Evolutionary conservation across 2,329 filamentous ascomycete species (phyloP).

Genomic region (Aureobasidium pullulans): DNA sequence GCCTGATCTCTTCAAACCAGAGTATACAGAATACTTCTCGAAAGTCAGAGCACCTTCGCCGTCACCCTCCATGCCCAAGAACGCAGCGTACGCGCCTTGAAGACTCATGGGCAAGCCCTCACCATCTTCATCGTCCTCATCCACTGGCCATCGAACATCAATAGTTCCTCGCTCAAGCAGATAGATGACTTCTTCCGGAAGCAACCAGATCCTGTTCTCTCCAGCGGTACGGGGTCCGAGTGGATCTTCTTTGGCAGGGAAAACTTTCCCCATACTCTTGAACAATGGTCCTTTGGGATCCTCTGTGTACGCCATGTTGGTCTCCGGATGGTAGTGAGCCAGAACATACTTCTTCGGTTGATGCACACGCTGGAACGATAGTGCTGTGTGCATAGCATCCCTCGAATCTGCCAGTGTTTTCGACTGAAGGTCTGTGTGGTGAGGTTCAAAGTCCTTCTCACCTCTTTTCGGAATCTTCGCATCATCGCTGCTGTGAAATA

Average conservation of each 20-base stretch:
- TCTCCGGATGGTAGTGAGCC: conserved; percentile 66
- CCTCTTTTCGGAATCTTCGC: conserved; percentile 74
- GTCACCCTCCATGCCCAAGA: conserved; percentile 64
- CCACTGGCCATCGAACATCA: conserved; percentile 73
- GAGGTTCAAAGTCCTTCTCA: conserved; percentile 94
- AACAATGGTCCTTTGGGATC: conserved; percentile 65
- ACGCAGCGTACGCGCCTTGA: conserved; percentile 79
- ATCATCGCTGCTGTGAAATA: conserved; percentile 23
- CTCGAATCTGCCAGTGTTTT: conserved; percentile 72
- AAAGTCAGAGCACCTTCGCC: conserved; percentile 47
- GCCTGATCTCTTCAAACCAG: conserved; percentile 72
- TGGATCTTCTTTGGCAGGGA: conserved; percentile 44
- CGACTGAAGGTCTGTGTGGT: conserved; percentile 77
- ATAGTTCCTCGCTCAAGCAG: conserved; percentile 79
- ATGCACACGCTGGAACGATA: conserved; percentile 70
- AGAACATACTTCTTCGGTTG: conserved; percentile 57
- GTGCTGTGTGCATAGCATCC: conserved; percentile 79
- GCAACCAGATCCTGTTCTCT: conserved; percentile 56
- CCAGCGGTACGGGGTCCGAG: conserved; percentile 23
- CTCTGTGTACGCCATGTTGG: conserved; percentile 55
- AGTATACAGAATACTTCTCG: conserved; percentile 82
- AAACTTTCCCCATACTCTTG: conserved; percentile 66
- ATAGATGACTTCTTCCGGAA: conserved; percentile 88
- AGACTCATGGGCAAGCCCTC: conserved; percentile 77
- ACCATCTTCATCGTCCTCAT: conserved; percentile 42